These are phyloP conservation scores for Kwoniella shandongensis DNA, from an alignment of 768 basidiomycete species.

Conservation along the genomic window DNA sequence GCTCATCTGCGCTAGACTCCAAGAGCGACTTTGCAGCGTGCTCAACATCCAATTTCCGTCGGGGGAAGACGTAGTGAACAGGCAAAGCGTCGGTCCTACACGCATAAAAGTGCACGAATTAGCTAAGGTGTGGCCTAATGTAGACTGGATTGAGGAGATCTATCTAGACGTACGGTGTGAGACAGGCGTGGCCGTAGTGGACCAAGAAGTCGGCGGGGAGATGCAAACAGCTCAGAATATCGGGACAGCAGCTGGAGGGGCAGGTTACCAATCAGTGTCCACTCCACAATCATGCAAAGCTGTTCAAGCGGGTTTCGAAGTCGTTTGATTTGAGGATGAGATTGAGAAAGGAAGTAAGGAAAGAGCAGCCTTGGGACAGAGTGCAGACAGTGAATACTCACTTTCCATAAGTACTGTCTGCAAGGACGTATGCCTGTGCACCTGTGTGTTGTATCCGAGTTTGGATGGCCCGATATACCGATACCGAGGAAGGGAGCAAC, in stretches of 20 bases:
- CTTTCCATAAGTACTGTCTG: constrained; percentile 98
- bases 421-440: constrained; percentile 80
- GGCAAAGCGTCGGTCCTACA: constrained; percentile 79
- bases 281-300: too few species aligned
- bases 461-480: constrained; percentile 72
- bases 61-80: constrained; percentile 86
- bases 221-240: constrained; percentile 92
- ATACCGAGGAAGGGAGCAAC: constrained; percentile 79
- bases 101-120: not conserved
- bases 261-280: too few species aligned
- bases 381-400: constrained; percentile 51
- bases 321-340: not conserved
- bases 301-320: too few species aligned
- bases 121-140: not conserved
- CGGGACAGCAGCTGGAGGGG: constrained; percentile 79
- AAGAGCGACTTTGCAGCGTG: constrained; percentile 39
- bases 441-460: constrained; percentile 46
- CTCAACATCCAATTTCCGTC: constrained; percentile 63
- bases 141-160: not conserved
- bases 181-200: constrained; percentile 95
- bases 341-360: too few species aligned
- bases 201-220: constrained; percentile 86
- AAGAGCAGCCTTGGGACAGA: not conserved
- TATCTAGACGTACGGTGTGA: constrained; percentile 69
- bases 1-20: constrained; percentile 24